Percentiles rank a stretch among this genome's conserved stretches.
These are phyloP conservation scores for Mucor indicus DNA, from an alignment of 371 early-diverging fungal genomes.

Conservation along the genomic window DNA sequence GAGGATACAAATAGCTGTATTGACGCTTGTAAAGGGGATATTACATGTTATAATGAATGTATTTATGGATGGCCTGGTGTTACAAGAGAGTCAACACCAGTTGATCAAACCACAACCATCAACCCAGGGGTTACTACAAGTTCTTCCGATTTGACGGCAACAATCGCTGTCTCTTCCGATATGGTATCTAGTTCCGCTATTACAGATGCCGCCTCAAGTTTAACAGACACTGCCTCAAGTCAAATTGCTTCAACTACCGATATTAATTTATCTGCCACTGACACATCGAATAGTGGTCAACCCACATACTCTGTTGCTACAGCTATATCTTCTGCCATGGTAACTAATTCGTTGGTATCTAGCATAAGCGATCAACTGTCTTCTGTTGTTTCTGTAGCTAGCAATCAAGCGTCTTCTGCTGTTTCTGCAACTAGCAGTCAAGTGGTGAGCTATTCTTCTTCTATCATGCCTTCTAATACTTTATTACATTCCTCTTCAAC, in stretches of 20 bases:
- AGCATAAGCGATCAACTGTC: too few species aligned
- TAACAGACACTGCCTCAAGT: not conserved
- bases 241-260: not conserved
- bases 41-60: slow-evolving; percentile 16
- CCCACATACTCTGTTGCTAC: too few species aligned
- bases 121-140: not conserved
- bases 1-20: slow-evolving; percentile 13
- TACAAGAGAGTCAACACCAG: not conserved
- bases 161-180: not conserved
- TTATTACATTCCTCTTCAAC: too few species aligned
- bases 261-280: not conserved
- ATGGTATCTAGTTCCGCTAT: not conserved
- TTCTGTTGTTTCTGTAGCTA: not conserved
- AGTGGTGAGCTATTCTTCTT: too few species aligned
- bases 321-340: slow-evolving; percentile 2
- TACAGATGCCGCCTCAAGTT: not conserved
- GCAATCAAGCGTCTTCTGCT: too few species aligned
- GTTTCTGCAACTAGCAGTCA: too few species aligned
- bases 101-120: not conserved
- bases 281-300: too few species aligned
- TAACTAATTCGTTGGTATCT: too few species aligned
- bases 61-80: slow-evolving; percentile 21
- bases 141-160: not conserved
- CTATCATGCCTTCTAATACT: too few species aligned
- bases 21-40: slow-evolving; percentile 8